Conservation (phyloP, 441 rosid genomes). For the Theobroma grandiflorum region DNA sequence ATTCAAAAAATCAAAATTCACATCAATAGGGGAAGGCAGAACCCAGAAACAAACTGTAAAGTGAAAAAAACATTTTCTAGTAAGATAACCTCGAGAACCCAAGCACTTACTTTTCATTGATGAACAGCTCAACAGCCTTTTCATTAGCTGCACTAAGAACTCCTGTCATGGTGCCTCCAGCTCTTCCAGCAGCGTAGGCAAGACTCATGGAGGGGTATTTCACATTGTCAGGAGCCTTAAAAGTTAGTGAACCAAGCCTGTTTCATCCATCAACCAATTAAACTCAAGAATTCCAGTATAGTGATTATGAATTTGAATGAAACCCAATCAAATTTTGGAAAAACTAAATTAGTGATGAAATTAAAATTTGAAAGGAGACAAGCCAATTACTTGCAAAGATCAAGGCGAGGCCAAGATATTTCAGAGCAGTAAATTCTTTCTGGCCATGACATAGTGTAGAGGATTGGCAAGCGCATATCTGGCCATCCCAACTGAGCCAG, state of each 20-base stretch:
- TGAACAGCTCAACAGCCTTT: conserved; percentile 92
- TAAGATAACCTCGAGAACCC: conserved; percentile 10
- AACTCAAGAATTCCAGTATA: neutral
- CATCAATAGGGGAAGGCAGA: neutral
- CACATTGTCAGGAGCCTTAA: conserved; percentile 82
- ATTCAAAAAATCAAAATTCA: neutral
- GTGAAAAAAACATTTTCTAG: neutral
- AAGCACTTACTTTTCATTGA: conserved; percentile 71
- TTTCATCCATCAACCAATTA: conserved; percentile 22
- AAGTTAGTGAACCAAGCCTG: conserved; percentile 91
- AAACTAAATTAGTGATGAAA: neutral
- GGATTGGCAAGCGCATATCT: conserved; percentile 92
- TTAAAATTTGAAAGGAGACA: conserved; percentile 15
- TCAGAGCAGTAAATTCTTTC: conserved; percentile 93
- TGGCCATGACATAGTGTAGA: conserved; percentile 97
- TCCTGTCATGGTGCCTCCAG: conserved; percentile 98
- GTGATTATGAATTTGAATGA: conserved; percentile 10
- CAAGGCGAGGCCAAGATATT: conserved; percentile 93
- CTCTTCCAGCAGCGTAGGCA: conserved; percentile 93
- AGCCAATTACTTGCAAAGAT: conserved; percentile 81
- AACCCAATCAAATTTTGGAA: neutral
- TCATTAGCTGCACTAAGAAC: conserved; percentile 98
- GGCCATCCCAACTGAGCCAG: conserved; percentile 97
- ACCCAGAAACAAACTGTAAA: conserved; percentile 12
- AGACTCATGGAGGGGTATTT: conserved; percentile 96